These are phyloP conservation scores for Dimocarpus longan DNA, from an alignment of 345 rosid genomes.

Conservation along the genomic window DNA sequence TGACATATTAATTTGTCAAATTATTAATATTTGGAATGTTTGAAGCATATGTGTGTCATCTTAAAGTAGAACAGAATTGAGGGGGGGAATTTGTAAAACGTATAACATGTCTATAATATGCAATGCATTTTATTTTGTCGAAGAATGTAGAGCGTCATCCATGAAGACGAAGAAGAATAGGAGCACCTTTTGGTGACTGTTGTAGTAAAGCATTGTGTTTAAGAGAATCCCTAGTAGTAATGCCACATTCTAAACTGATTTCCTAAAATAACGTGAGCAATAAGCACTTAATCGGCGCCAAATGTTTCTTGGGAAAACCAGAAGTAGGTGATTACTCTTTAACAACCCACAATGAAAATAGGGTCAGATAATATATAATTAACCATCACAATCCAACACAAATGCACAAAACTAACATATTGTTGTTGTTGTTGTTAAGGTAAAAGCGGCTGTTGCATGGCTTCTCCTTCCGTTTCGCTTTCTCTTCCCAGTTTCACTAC, in stretches of 20 bases:
- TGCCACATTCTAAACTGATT: neutral
- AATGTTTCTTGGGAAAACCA: neutral
- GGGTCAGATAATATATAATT: neutral
- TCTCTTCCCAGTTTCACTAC: conserved; percentile 16
- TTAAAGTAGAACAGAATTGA: no score
- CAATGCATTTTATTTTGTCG: neutral
- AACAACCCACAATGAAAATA: neutral
- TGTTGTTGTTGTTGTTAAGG: conserved; percentile 22
- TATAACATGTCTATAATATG: no score
- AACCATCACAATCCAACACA: neutral
- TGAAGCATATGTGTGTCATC: no score
- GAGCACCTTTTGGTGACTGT: neutral
- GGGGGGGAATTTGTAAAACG: no score
- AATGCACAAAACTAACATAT: neutral
- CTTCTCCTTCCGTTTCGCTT: conserved; percentile 29
- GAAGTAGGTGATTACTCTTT: neutral
- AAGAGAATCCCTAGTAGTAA: neutral
- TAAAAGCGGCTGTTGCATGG: conserved; percentile 24
- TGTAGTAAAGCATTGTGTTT: no score
- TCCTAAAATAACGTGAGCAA: neutral
- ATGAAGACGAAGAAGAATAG: neutral
- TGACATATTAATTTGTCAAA: no score
- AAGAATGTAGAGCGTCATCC: neutral
- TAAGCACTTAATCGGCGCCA: neutral
- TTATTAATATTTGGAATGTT: no score